phyloP scores from a whole-genome alignment of 768 basidiomycete genomes.

The Clitopilus hobsonii region DNA sequence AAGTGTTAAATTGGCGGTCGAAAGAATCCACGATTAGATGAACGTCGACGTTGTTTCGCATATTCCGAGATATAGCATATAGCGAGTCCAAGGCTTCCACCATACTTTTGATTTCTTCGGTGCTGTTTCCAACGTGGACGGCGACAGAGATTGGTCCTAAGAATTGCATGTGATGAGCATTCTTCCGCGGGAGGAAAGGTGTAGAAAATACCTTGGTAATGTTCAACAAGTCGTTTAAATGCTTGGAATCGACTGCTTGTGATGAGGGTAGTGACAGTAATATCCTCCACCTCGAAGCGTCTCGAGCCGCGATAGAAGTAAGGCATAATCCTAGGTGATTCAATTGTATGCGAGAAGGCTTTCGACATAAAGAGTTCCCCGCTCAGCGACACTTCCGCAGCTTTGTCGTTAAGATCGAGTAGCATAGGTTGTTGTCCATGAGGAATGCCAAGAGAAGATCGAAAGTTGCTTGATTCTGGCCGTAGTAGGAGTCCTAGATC shows the following conservation, averaged over 20 bases:
- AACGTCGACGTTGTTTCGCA: conserved; percentile 72
- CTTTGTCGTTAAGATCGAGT: conserved; percentile 30
- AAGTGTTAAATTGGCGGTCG: conserved; percentile 84
- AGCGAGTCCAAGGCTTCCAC: conserved; percentile 62
- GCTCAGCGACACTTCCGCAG: not conserved
- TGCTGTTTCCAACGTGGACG: conserved; percentile 62
- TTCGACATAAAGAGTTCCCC: conserved; percentile 57
- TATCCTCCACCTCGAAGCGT: conserved; percentile 53
- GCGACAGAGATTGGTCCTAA: conserved; percentile 83
- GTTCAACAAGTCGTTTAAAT: conserved; percentile 65
- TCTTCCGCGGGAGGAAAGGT: not conserved
- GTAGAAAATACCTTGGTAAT: conserved; percentile 57
- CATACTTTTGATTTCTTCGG: conserved; percentile 39
- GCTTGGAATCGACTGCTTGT: conserved; percentile 76
- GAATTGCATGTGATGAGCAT: not conserved
- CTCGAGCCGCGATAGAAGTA: conserved; percentile 74
- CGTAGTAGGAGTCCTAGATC: conserved; percentile 20
- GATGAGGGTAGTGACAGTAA: conserved; percentile 83
- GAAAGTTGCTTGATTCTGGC: not conserved
- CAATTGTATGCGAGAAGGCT: conserved; percentile 63
- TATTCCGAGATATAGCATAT: conserved; percentile 60
- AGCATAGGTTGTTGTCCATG: conserved; percentile 12
- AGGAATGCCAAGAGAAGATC: conserved; percentile 22
- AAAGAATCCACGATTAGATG: conserved; percentile 82
- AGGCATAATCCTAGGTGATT: conserved; percentile 72